A percentile compares a stretch with the other conserved stretches of the same genome.
phyloP scores from a whole-genome alignment of 192 early-diverging fungal genomes.

The Backusella liffmaniae region DNA sequence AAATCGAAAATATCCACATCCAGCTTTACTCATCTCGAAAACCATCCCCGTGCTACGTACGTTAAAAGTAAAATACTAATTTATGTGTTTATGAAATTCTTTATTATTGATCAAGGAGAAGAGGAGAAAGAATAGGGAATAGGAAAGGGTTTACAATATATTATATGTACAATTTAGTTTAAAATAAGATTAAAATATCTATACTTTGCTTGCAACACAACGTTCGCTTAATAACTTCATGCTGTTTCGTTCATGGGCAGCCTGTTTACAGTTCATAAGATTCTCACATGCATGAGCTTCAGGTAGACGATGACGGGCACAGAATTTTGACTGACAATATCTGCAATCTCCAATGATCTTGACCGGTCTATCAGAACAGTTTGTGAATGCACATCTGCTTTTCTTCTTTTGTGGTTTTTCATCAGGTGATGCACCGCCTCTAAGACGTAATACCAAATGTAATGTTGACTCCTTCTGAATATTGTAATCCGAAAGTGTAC shows the following conservation, averaged over 20 bases:
- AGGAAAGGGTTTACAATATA: not conserved
- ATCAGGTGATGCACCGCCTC: conserved; percentile 62
- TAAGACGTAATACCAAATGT: conserved; percentile 94
- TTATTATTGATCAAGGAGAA: not conserved
- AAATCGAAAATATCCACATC: not conserved
- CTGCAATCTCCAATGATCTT: conserved; percentile 76
- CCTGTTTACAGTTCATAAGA: conserved; percentile 57
- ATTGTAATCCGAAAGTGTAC: conserved; percentile 98
- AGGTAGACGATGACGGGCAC: conserved; percentile 68
- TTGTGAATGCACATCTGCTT: conserved; percentile 41
- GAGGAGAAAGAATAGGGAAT: not conserved
- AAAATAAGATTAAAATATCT: not conserved
- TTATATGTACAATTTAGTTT: not conserved
- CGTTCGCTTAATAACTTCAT: conserved; percentile 64
- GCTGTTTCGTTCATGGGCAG: conserved; percentile 55
- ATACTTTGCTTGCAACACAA: conserved; percentile 72
- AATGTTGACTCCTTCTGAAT: conserved; percentile 99
- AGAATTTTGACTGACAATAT: conserved; percentile 59
- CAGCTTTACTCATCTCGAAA: not conserved
- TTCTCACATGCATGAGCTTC: conserved; percentile 73
- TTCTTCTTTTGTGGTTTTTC: conserved; percentile 8
- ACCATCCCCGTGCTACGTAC: not conserved
- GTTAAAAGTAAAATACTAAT: not conserved
- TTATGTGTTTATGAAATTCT: not conserved
- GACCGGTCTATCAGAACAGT: conserved; percentile 52